A percentile compares a stretch with the other conserved stretches of the same genome.
Evolutionary conservation across 2,329 filamentous ascomycete genomes (phyloP).

Genomic region (Chaetothyriales sp.): DNA sequence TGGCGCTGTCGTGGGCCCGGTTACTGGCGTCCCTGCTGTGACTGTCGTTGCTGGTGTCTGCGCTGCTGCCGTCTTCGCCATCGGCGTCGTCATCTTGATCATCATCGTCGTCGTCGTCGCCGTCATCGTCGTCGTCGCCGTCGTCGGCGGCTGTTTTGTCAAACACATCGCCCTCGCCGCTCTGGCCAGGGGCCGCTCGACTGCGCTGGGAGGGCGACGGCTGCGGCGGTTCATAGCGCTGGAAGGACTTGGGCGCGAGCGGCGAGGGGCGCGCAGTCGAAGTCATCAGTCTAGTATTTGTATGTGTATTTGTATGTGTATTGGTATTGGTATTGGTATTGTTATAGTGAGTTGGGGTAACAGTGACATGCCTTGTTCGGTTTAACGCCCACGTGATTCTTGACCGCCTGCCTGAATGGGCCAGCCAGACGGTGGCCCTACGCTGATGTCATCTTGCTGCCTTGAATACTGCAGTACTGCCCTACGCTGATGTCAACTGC

Average conservation of each 20-base stretch:
- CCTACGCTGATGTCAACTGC: too few species aligned
- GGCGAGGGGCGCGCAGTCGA: slow-evolving; percentile 15
- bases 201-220: slow-evolving; percentile 6
- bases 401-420: too few species aligned
- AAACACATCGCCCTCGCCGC: slow-evolving; percentile 26
- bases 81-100: neutral
- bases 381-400: too few species aligned
- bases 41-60: neutral
- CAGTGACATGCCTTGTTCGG: too few species aligned
- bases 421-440: too few species aligned
- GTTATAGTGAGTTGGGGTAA: too few species aligned
- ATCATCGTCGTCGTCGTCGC: neutral
- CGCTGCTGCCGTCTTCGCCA: neutral
- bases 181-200: neutral
- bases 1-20: too few species aligned
- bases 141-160: slow-evolving; percentile 36
- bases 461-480: too few species aligned
- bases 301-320: neutral
- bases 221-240: slow-evolving; percentile 22
- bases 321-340: too few species aligned
- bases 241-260: slow-evolving; percentile 28
- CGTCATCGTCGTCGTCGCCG: slow-evolving; percentile 6
- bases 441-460: too few species aligned
- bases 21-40: slow-evolving; percentile 1
- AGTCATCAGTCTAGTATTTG: neutral